Evolutionary conservation across 495 filamentous ascomycete species (phyloP).

Genomic region (Penicillium atrosanguineum): DNA sequence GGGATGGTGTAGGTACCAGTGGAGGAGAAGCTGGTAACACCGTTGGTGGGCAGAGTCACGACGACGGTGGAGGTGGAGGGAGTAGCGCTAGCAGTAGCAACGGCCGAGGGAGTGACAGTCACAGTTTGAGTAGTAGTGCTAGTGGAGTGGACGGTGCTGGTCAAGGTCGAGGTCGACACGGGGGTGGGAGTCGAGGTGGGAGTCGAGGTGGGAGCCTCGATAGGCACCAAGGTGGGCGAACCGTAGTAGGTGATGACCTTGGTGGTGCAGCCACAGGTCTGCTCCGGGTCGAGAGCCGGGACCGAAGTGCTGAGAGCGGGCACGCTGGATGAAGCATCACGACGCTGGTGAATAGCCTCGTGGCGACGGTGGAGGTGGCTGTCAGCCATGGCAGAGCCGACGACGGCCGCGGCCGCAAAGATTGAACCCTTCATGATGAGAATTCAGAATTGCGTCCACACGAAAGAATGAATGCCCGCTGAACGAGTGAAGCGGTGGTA

Average conservation of each 20-base stretch:
- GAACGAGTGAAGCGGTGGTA: slow-evolving; percentile 95
- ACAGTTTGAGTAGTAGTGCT: slow-evolving; percentile 42
- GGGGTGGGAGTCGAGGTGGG: slow-evolving; percentile 15
- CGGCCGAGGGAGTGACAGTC: slow-evolving; percentile 16
- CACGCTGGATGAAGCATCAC: slow-evolving; percentile 12
- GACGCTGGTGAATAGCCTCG: slow-evolving; percentile 55
- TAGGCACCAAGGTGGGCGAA: slow-evolving; percentile 48
- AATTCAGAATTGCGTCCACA: slow-evolving; percentile 24
- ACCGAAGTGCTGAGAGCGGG: slow-evolving; percentile 30
- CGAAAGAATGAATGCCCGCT: slow-evolving; percentile 82
- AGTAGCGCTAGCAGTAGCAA: slow-evolving; percentile 7
- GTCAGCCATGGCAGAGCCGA: slow-evolving; percentile 60
- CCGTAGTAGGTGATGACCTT: slow-evolving; percentile 60
- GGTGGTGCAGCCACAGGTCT: slow-evolving; percentile 67
- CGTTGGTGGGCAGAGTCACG: slow-evolving; percentile 58
- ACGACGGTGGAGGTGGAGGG: slow-evolving; percentile 21
- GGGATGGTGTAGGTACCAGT: slow-evolving; percentile 81
- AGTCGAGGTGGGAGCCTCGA: slow-evolving; percentile 14
- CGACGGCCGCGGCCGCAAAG: slow-evolving; percentile 63
- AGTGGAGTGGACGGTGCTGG: slow-evolving; percentile 39
- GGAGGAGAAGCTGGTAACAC: slow-evolving; percentile 64
- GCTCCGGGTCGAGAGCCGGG: slow-evolving; percentile 29
- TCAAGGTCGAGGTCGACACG: slow-evolving; percentile 23
- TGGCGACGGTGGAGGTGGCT: slow-evolving; percentile 60
- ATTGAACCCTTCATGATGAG: slow-evolving; percentile 67